Base-by-base conservation (phyloP, 2,329 filamentous ascomycete genomes). In the Nothophoma quercina region DNA sequence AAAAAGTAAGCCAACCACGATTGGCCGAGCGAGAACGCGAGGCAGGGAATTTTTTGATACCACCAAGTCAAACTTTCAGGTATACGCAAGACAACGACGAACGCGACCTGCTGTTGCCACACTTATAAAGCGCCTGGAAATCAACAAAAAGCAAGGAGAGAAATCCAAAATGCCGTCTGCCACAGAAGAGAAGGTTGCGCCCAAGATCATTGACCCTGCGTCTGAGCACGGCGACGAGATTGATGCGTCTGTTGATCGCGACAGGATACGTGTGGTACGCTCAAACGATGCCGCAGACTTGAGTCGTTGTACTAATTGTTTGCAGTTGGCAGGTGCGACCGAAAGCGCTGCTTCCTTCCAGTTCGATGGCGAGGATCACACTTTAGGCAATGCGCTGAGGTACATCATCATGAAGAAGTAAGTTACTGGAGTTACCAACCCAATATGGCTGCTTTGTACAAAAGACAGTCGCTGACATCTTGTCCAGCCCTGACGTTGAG, bases 371-470 rank as follows among this genome's bases (percentile, higher is more conserved):
- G 95, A 99, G 78, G 92, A 96, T 34, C 95, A 99, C 76, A 99
- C 95, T 0, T 81, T 99, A 44, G 95, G 95, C 22, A 99, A 99
- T 76, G 91, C 93, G 8, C 78, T 99, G 65, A 85, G 95, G 69
- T 98, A 93, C 73, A 89, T 97, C 59, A 96, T 99, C 68, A 97
- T 96, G 90, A 98, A 98, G 79, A 99, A 99, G 93, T 97, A 80
- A 61, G 85, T 38, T 19, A n/a, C 13, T 8, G 23, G 12, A 1
- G 9, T 15, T 1, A 15, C 18, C 5, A 7, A 7, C 34, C 4
- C 1, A 18, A 16, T 10, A 12, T 5, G 16, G 15, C 10, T 1
- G 12, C 5, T 19, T 10, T 13, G 13, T 15, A 3, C 16, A 10
- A 4, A 13, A 40, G n/a, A 35, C 7, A 22, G 3, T 16, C 7